phyloP scores from a whole-genome alignment of 208 protist genomes.

The Acanthamoeba divionensis region DNA sequence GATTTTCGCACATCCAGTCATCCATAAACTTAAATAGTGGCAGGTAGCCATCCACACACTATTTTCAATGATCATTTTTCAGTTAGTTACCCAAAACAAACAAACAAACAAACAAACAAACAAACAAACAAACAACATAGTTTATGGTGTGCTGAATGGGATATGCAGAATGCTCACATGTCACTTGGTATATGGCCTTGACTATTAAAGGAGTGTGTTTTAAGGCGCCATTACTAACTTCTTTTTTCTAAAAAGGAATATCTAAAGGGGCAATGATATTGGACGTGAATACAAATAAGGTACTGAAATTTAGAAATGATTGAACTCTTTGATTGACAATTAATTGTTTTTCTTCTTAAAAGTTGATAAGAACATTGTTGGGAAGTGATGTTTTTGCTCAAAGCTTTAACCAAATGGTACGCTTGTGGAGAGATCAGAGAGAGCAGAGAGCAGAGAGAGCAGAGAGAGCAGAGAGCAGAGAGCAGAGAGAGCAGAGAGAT shows the following conservation, averaged over 20 bases:
- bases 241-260: too few relatives aligned
- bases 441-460: neutral
- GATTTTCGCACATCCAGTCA: too few relatives aligned
- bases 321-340: neutral
- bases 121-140: too few relatives aligned
- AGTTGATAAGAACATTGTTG: slow-evolving; percentile 5
- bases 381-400: slow-evolving; percentile 19
- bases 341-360: neutral
- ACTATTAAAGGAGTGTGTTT: too few relatives aligned
- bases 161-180: neutral
- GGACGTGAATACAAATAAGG: neutral
- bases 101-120: too few relatives aligned
- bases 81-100: too few relatives aligned
- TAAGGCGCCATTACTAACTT: too few relatives aligned
- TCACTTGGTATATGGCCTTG: neutral
- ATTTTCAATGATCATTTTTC: too few relatives aligned
- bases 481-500: too few relatives aligned
- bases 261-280: neutral
- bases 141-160: slow-evolving; percentile 17
- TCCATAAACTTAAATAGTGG: neutral
- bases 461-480: too few relatives aligned
- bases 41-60: too few relatives aligned
- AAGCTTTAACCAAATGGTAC: neutral
- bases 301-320: neutral
- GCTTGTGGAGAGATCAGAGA: neutral